A percentile compares a stretch with the other conserved stretches of the same genome.
phyloP scores from a whole-genome alignment of 2,329 filamentous ascomycete species.

The Didymella glomerata region DNA sequence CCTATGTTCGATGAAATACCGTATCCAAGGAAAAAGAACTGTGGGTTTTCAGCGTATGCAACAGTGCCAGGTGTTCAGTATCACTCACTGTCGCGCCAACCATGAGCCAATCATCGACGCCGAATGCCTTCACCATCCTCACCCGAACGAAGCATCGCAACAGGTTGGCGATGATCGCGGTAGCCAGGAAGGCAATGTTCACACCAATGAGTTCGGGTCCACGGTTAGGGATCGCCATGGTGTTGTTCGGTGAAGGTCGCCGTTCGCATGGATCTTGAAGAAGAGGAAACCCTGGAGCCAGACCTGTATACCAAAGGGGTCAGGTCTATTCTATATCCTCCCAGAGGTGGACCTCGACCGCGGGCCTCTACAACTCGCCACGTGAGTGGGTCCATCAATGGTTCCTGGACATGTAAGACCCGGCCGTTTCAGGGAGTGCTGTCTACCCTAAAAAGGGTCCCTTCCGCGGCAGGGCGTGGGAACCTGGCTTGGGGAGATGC shows the following conservation, averaged over 20 bases:
- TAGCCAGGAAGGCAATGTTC: slow-evolving; percentile 40
- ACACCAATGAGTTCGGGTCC: slow-evolving; percentile 46
- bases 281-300: slow-evolving; percentile 13
- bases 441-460: slow-evolving; percentile 24
- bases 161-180: slow-evolving; percentile 36
- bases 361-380: slow-evolving; percentile 27
- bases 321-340: slow-evolving; percentile 30
- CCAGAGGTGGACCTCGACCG: slow-evolving; percentile 26
- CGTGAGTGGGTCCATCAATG: slow-evolving; percentile 32
- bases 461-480: slow-evolving; percentile 16
- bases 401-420: slow-evolving; percentile 25
- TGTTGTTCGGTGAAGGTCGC: slow-evolving; percentile 18
- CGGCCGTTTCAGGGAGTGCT: slow-evolving; percentile 33
- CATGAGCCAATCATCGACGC: slow-evolving; percentile 49
- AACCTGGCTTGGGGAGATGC: slow-evolving; percentile 10
- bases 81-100: slow-evolving; percentile 40
- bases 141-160: slow-evolving; percentile 45
- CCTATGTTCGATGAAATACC: slow-evolving; percentile 38
- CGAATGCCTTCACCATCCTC: slow-evolving; percentile 48
- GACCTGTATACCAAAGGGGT: slow-evolving; percentile 18
- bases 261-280: slow-evolving; percentile 16
- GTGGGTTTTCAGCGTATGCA: slow-evolving; percentile 9
- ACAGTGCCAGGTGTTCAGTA: neutral
- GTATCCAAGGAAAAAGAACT: slow-evolving; percentile 41
- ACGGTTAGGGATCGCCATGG: slow-evolving; percentile 44